Evolutionary conservation across 2,329 filamentous ascomycete genomes (phyloP).

Genomic region (Cladorrhinum sp.): DNA sequence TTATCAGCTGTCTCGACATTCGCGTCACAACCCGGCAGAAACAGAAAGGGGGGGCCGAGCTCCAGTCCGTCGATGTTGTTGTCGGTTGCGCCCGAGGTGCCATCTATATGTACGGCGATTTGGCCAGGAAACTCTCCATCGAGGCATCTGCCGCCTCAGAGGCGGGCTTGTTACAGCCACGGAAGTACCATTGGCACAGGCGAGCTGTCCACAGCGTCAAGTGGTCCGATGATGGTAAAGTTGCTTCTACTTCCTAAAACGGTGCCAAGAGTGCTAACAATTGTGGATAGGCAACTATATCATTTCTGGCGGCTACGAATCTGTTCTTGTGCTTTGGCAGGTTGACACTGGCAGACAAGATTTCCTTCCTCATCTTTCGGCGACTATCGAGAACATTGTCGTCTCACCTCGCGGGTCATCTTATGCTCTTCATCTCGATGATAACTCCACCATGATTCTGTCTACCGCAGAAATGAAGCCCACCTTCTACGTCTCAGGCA

Average conservation of each 20-base stretch:
- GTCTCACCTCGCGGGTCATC: constrained; percentile 76
- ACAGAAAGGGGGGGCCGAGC: constrained; percentile 29
- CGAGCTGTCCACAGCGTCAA: constrained; percentile 78
- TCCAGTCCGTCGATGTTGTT: constrained; percentile 57
- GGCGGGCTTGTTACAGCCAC: constrained; percentile 52
- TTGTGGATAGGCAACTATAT: constrained; percentile 73
- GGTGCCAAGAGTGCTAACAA: constrained; percentile 30
- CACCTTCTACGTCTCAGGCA: constrained; percentile 76
- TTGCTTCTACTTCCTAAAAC: background rate
- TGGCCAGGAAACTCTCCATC: constrained; percentile 57
- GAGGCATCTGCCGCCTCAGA: constrained; percentile 38
- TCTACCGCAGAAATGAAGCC: constrained; percentile 88
- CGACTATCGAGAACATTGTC: constrained; percentile 78
- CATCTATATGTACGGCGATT: constrained; percentile 78
- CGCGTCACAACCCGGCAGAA: constrained; percentile 40
- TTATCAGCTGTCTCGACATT: constrained; percentile 66
- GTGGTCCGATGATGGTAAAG: constrained; percentile 85
- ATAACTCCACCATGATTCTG: constrained; percentile 88
- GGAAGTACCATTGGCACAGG: constrained; percentile 88
- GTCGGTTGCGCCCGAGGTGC: constrained; percentile 74
- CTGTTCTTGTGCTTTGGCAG: constrained; percentile 89
- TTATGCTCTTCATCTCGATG: constrained; percentile 81
- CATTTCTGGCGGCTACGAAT: constrained; percentile 88
- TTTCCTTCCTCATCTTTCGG: constrained; percentile 85
- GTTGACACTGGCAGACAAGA: constrained; percentile 80